Base-by-base conservation (phyloP, 2,329 filamentous ascomycete genomes). In the Blumeriella jaapii region DNA sequence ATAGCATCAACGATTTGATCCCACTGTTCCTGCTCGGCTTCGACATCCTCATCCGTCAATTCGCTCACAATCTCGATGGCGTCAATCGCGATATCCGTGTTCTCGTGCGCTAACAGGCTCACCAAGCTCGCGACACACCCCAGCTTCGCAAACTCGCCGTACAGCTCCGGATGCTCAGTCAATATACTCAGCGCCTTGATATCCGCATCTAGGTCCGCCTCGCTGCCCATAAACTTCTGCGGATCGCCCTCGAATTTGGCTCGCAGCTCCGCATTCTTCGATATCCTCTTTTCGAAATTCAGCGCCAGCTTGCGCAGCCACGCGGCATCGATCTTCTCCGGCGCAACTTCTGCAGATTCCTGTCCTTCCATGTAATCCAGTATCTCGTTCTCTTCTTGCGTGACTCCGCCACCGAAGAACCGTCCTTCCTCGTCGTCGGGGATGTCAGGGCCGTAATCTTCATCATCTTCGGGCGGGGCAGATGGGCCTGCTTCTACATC, bases 351-450 rank as follows among this genome's bases (percentile, higher is more conserved):
- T 19, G 55, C 56, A 6, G 52, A 55, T 32, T 79, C 75, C 46
- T 74, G 68, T 38, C 71, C 65, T 43, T 95, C 85, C 43, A 98
- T 74, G 54, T 81, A 96, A 59, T 96, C 82, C 52, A 98, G 69
- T 13, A 91, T 83, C 49, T 86, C 74, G 2, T 77, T 78, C 46
- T 93, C 85, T 47, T 84, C 71, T 39, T 78, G 70, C 16, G 80
- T 84, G 50, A 98, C 80, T 20, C 91, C 91, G 35, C 86, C 83
- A 27, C 89, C 91, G 51, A 95, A 98, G 64, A 98, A 98, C 8
- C 91, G 78, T 1, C 89, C 91, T 45, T 93, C 91, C 34, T 94
- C 85, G 50, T 94, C 87, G 47, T 89, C 82, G 6, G 57, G 64
- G 17, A 52, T 60, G 26, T 67, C 65, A 8, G 71, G 69, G 19